phyloP scores from a whole-genome alignment of 1,284 basidiomycete genomes.

The Rhizopogon hawkerae region DNA sequence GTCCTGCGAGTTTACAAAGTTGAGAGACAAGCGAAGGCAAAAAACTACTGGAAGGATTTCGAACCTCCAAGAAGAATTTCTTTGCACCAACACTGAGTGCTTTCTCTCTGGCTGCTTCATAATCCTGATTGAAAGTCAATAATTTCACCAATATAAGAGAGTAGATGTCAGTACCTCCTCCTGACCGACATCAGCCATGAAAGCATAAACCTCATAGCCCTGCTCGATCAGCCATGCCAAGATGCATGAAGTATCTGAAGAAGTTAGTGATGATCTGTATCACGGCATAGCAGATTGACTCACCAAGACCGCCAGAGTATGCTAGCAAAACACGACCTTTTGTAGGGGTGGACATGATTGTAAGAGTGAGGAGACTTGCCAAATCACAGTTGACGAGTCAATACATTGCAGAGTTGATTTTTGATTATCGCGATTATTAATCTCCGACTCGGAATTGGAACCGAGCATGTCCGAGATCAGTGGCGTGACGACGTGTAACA shows the following conservation, averaged over 20 bases:
- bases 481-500: no score
- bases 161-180: slow-evolving; percentile 60
- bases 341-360: not conserved
- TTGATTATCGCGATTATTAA: not conserved
- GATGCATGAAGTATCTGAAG: slow-evolving; percentile 89
- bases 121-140: slow-evolving; percentile 54
- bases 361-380: not conserved
- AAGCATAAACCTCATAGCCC: slow-evolving; percentile 95
- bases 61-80: slow-evolving; percentile 87
- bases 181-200: slow-evolving; percentile 99
- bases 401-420: no score
- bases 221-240: slow-evolving; percentile 96
- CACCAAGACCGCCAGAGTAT: slow-evolving; percentile 97
- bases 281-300: slow-evolving; percentile 26
- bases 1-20: slow-evolving; percentile 51
- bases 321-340: slow-evolving; percentile 83
- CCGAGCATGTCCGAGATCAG: no score
- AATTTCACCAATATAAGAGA: no score
- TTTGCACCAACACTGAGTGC: slow-evolving; percentile 89
- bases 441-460: not conserved
- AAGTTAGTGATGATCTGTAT: slow-evolving; percentile 7
- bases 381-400: no score
- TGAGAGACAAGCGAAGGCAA: not conserved
- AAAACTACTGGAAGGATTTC: not conserved
- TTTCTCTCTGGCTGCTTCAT: slow-evolving; percentile 87